phyloP scores from a whole-genome alignment of 768 basidiomycete species.

The Hydnomerulius pinastri region DNA sequence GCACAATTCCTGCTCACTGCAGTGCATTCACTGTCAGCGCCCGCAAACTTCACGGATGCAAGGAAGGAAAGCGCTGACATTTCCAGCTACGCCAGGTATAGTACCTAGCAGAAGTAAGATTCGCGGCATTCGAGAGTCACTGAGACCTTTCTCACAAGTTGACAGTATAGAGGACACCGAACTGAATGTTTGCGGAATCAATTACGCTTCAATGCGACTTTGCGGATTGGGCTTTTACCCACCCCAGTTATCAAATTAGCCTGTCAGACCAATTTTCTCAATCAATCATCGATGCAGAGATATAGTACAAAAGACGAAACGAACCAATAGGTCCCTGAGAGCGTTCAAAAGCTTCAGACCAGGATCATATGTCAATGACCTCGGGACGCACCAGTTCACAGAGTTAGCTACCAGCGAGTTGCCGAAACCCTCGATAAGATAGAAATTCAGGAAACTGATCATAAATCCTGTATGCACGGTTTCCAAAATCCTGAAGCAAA shows the following conservation, averaged over 20 bases:
- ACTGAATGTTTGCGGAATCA: too few species aligned
- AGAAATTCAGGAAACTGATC: slow-evolving; percentile 7
- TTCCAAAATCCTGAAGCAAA: slow-evolving; percentile 13
- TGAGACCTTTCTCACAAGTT: background rate
- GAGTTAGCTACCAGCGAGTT: background rate
- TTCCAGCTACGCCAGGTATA: slow-evolving; percentile 8
- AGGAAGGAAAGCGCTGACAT: too few species aligned
- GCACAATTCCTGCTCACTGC: too few species aligned
- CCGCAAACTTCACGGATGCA: background rate
- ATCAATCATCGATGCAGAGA: too few species aligned
- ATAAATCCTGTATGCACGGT: slow-evolving; percentile 8
- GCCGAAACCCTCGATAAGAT: slow-evolving; percentile 10
- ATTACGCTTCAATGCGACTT: too few species aligned
- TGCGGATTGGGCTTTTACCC: too few species aligned
- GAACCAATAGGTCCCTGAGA: background rate
- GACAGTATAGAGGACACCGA: background rate
- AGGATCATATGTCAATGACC: background rate
- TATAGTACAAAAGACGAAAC: background rate
- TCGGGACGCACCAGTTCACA: background rate
- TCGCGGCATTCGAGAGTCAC: background rate
- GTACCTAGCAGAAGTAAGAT: background rate
- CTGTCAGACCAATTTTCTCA: too few species aligned
- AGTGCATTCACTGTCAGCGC: too few species aligned
- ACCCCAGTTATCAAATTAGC: too few species aligned
- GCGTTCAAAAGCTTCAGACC: background rate